Base-by-base conservation (phyloP, 2,329 filamentous ascomycete species). In the Ustilaginoidea virens region DNA sequence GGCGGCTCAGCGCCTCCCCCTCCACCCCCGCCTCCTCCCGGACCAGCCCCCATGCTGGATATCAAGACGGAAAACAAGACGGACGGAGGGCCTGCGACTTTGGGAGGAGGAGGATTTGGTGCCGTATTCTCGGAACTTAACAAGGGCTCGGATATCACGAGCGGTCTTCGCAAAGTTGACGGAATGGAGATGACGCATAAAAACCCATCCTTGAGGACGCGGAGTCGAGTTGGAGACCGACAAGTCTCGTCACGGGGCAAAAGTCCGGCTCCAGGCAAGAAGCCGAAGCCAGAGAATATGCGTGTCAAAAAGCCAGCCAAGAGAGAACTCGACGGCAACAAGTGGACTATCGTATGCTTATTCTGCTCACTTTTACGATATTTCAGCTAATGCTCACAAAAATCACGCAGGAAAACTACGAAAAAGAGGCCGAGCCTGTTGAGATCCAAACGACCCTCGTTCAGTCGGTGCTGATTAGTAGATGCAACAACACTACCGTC, bases 121-220 rank as follows among this genome's bases (percentile, higher is more conserved):
- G 85, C 87, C 15, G 85, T 98, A 3, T 98, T 98, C 51, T 78
- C 77, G 23, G 80, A 94, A 40, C 61, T 98, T 30, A 96, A 96
- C 57, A 77, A 79, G 50, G 90, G 90, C 33, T 74, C 81, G 35
- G 66, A 71, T n/a, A 81, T 98, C 34, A 98, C 90, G 4, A 74
- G 81, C 39, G 76, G 80, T 18, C 66, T 98, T 20, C 79, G 80
- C 40, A 98, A 94, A 62, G 90, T 98, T 28, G 87, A 94, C 58
- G 79, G 77, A 48, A 90, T 80, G 30, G 68, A 96, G 53, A 94
- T 94, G 87, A 98, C 90, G 35, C 90, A 98, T 59, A 96, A 96
- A 63, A 98, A 98, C 56, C 90, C 90, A 10, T 72, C 75, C 7
- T 63, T 98, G 33, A 76, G 90, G 37, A 69, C 80, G 15, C 63